Base-by-base conservation (phyloP, 371 early-diverging fungal species). In the Mucor racemosus region DNA sequence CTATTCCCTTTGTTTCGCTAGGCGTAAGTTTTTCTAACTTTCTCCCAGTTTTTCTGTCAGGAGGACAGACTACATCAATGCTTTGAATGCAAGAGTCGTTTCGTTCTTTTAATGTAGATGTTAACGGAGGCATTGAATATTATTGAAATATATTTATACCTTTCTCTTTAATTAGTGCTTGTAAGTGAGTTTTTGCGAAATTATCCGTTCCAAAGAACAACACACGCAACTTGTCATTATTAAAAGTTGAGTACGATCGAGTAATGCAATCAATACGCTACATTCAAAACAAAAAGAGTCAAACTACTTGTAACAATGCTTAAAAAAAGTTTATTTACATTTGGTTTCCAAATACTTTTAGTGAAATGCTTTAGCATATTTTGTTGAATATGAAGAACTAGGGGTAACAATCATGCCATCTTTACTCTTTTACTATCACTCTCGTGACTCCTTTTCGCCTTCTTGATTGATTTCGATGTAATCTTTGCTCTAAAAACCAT, bases 171-270 rank as follows among this genome's bases (percentile, higher is more conserved):
- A 88, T 73, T 9, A 94, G 76, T 1, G 86, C 76, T 35, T 86
- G 79, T 46, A 94, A 77, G 66, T 89, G 91, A 7, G 74, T 72
- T 1, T 88, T 82, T 0, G 94, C 92, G 73, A 96, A 96, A 38
- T 88, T 85, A 64, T 94, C 94, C 13, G 91, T 89, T 3, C 96
- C 96, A 77, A 95, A 94, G 76, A 93, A 96, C 39, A 95, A 76
- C 3, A 94, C 72, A 1, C 71, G 68, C 5, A 74, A 50, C 57
- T 75, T 75, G 5, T 63, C 56, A n/a, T 36, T 56, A 17, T 9
- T 21, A 19, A 42, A 3, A 7, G 63, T 33, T 19, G 50, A 44
- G 19, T 62, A 21, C 4, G 35, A 50, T 38, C 7, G 35, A 19
- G 39, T 10, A 31, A 53, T 53, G 10, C 26, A 26, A 26, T 26